phyloP scores from a whole-genome alignment of 106 monocot species.

The Dendrobium catenatum region DNA sequence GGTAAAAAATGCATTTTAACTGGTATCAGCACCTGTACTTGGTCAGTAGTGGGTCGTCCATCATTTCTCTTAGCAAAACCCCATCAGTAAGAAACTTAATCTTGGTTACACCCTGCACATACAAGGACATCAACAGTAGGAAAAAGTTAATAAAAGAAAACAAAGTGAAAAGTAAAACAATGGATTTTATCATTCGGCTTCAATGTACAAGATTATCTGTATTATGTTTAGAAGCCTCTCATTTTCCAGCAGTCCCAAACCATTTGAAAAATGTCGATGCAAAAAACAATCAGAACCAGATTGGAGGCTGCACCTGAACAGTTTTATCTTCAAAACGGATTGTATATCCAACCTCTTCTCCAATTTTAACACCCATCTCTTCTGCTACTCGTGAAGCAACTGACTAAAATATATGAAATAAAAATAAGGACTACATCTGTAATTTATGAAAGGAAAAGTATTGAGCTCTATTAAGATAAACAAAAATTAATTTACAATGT shows the following conservation, averaged over 20 bases:
- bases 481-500: not conserved
- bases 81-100: constrained; percentile 99
- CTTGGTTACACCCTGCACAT: constrained; percentile 57
- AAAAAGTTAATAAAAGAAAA: too few relatives aligned
- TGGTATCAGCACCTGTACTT: constrained; percentile 71
- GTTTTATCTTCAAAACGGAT: constrained; percentile 94
- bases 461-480: not conserved
- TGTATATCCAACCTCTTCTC: constrained; percentile 95
- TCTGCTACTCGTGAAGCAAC: constrained; percentile 90
- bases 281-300: constrained; percentile 8
- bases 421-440: not conserved
- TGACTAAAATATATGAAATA: constrained; percentile 37
- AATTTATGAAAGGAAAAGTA: not conserved
- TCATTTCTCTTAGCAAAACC: constrained; percentile 95
- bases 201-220: constrained; percentile 1
- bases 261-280: not conserved
- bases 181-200: not conserved
- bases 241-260: not conserved
- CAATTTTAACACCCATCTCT: constrained; percentile 92
- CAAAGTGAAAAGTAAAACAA: not conserved
- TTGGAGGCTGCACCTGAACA: constrained; percentile 38
- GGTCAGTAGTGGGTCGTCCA: constrained; percentile 91
- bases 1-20: not conserved
- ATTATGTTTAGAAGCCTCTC: too few relatives aligned
- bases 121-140: not conserved